Evolutionary conservation across 106 monocot species (phyloP).

Genomic region (Platanthera zijinensis): DNA sequence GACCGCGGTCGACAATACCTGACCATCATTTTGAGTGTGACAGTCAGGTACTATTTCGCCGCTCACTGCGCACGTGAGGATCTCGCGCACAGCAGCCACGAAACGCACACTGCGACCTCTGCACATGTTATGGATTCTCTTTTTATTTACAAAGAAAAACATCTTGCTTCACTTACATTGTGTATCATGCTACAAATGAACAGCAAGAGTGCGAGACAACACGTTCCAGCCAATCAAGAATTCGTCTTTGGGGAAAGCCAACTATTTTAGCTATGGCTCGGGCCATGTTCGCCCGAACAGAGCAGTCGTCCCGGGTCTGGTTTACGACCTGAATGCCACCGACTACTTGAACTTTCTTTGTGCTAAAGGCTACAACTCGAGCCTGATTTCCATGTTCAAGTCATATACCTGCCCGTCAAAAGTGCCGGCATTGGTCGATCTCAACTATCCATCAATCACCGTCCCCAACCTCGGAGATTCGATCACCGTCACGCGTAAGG

Average conservation of each 20-base stretch:
- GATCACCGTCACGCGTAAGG: constrained; percentile 18
- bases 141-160: no score
- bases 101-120: no score
- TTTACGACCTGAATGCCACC: constrained; percentile 33
- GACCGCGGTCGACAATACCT: not conserved
- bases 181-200: not conserved
- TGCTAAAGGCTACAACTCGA: constrained; percentile 39
- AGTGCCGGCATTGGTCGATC: constrained; percentile 13
- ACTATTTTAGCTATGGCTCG: constrained; percentile 40
- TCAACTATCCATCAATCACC: constrained; percentile 55
- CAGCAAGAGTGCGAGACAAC: constrained; percentile 48
- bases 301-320: constrained; percentile 58
- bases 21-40: not conserved
- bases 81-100: no score
- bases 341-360: constrained; percentile 63
- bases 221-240: constrained; percentile 17
- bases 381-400: constrained; percentile 20
- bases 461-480: constrained; percentile 21
- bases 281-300: constrained; percentile 51
- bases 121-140: no score
- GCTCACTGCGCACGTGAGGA: no score
- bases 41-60: no score
- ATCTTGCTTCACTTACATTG: no score
- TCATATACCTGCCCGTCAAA: constrained; percentile 19
- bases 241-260: constrained; percentile 27